Conservation (phyloP, 805 yeast species). For the Middelhovenomyces tepae region DNA sequence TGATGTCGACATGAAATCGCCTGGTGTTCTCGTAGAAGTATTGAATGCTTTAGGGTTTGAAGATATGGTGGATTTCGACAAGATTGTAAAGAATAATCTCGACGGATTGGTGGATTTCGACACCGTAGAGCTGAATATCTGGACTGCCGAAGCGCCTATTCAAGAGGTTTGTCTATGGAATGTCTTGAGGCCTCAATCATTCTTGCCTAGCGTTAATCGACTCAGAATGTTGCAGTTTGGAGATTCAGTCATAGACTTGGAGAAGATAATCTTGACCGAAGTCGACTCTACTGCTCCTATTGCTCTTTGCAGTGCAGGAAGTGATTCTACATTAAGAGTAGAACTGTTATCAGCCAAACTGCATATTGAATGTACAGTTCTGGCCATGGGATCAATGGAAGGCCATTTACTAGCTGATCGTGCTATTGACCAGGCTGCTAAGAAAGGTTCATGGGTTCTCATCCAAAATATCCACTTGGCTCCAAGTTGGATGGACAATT, state of each 20-base stretch:
- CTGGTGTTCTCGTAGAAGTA: slow-evolving; percentile 1
- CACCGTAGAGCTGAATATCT: not conserved
- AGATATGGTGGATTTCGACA: too few relatives aligned
- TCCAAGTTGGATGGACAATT: slow-evolving; percentile 46
- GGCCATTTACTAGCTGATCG: slow-evolving; percentile 48
- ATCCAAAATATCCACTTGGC: slow-evolving; percentile 79
- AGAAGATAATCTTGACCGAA: slow-evolving; percentile 17
- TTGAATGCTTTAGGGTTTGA: not conserved
- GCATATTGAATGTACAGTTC: slow-evolving; percentile 26
- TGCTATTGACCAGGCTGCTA: slow-evolving; percentile 39
- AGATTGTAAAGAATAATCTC: too few relatives aligned
- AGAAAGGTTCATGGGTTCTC: slow-evolving; percentile 59
- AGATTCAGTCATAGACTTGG: slow-evolving; percentile 6
- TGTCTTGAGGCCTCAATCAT: not conserved
- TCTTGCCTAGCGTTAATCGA: too few relatives aligned
- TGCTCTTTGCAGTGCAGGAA: slow-evolving; percentile 51
- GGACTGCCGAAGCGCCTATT: slow-evolving; percentile 3
- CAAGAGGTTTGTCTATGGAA: not conserved
- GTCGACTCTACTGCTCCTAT: slow-evolving; percentile 29
- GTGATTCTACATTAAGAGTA: slow-evolving; percentile 56
- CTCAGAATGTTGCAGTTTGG: too few relatives aligned
- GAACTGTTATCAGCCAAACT: slow-evolving; percentile 33
- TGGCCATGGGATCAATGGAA: slow-evolving; percentile 69
- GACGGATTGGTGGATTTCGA: not conserved
- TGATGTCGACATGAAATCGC: too few relatives aligned